Percentiles rank a stretch among this genome's conserved stretches.
Evolutionary conservation across 2,329 filamentous ascomycete species (phyloP).

Genomic region (Pseudogymnoascus sp.): DNA sequence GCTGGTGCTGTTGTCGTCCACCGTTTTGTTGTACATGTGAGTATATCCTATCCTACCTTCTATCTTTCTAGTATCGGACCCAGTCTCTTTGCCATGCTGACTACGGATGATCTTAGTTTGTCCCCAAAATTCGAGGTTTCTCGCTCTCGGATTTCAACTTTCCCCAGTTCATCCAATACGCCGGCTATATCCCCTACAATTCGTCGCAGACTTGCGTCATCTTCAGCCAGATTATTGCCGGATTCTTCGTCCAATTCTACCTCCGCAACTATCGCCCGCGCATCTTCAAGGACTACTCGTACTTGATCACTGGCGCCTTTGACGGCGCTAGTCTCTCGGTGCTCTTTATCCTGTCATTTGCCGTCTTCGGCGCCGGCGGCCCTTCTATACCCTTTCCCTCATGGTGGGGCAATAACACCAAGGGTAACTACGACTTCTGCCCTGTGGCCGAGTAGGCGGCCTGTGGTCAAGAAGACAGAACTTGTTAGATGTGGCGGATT

Average conservation of each 20-base stretch:
- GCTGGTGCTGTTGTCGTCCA: conserved; percentile 38
- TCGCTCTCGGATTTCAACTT: conserved; percentile 41
- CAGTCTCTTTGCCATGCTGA: not conserved
- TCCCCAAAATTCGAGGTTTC: conserved; percentile 39
- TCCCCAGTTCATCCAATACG: conserved; percentile 47
- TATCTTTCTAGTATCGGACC: not conserved
- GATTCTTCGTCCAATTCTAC: conserved; percentile 36
- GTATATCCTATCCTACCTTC: conserved; percentile 12
- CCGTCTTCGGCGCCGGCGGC: conserved; percentile 38
- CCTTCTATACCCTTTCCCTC: conserved; percentile 30
- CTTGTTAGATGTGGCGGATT: not conserved
- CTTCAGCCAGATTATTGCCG: conserved; percentile 38
- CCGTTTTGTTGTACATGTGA: conserved; percentile 35
- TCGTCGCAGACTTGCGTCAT: conserved; percentile 48
- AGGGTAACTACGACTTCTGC: conserved; percentile 24
- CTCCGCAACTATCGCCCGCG: conserved; percentile 31
- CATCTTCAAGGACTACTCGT: conserved; percentile 36
- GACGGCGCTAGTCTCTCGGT: conserved; percentile 35
- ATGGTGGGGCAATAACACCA: conserved; percentile 31
- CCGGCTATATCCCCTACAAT: conserved; percentile 49
- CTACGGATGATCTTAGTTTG: conserved; percentile 30
- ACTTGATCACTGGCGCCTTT: conserved; percentile 34
- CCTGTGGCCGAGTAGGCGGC: conserved; percentile 10
- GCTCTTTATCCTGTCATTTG: conserved; percentile 37
- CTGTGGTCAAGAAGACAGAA: not conserved